Conservation (phyloP, 1,284 basidiomycete species). For the Neonothopanus nambi region DNA sequence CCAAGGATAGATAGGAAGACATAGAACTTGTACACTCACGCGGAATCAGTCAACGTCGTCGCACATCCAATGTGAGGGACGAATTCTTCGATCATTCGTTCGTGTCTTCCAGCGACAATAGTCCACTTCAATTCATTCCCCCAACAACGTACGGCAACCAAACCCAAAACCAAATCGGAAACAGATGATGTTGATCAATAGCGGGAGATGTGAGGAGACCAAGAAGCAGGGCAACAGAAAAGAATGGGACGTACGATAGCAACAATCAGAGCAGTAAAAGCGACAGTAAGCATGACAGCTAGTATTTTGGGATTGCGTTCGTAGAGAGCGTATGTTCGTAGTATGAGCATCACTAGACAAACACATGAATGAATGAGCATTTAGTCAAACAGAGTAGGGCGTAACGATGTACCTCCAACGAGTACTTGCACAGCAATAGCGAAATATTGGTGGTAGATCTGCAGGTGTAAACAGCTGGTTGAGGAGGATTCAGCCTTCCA, state of each 20-base stretch:
- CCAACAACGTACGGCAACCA: no score
- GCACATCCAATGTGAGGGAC: background rate
- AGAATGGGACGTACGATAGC: conserved; percentile 10
- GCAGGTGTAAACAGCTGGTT: conserved; percentile 29
- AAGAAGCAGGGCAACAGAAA: background rate
- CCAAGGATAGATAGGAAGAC: background rate
- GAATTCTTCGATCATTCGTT: background rate
- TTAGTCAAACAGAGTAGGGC: background rate
- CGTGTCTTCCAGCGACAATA: no score
- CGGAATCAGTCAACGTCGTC: background rate
- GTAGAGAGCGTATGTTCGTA: conserved; percentile 46
- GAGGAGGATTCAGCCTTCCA: background rate
- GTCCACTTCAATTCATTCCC: no score
- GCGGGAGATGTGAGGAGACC: no score
- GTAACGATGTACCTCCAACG: conserved; percentile 32
- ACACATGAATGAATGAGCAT: background rate
- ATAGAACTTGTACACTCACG: background rate
- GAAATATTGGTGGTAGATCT: conserved; percentile 36
- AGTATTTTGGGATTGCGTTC: conserved; percentile 34
- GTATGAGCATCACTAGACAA: conserved; percentile 36
- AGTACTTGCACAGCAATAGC: conserved; percentile 35
- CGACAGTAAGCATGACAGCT: conserved; percentile 25
- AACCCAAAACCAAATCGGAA: background rate
- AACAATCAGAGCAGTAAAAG: conserved; percentile 22
- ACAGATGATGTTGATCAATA: no score